Evolutionary conservation across 148 eudicot genomes (phyloP), one percentile per base, ranked within the genome.

Genomic region (Heliamphora exappendiculata): DNA sequence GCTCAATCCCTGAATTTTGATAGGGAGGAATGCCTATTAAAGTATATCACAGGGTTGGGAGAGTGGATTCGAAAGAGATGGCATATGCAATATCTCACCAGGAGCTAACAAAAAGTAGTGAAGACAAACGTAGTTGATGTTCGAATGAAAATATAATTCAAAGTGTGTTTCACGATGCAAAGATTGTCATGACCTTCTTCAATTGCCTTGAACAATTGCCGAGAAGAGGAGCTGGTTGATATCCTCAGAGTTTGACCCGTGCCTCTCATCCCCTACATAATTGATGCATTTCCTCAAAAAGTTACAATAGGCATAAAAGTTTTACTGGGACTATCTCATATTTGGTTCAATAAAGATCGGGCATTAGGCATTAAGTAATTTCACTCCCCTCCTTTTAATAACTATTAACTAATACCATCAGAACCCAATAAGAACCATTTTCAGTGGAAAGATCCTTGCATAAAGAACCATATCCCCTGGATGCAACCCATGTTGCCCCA

Each of bases 141-240:
- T 14, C 50, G 12, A 47, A 47, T 7, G 13, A 47, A 9, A 47
- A 39, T 39, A 42, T 5, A 2, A 49, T 47, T 47, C 50, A 1
- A 58, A 22, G 31, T 12, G 63, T 9, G 33, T 24, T 17, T 22
- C 58, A 1, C 39, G 14, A 5, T 62, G 20, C 17, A 20, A 36
- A 64, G 12, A 64, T 34, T 34, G 69, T 10, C 44, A 12, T 64
- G 69, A 19, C 81, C 51, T 36, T 45, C 14, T 63, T 86, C 31
- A 86, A 75, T 70, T 87, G 76, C 86, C 76, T 50, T 84, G 80
- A 62, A 87, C 90, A 66, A 91, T 89, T 75, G 91, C 90, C 0
- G 98, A 90, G 80, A 93, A 88, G 67, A 93, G 77, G 85, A 91
- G 47, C 77, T 89, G 84, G 88, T 93, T 93, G 58, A 93, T 87